phyloP scores from a whole-genome alignment of 1,284 basidiomycete species.

The Cutaneotrichosporon sp. region DNA sequence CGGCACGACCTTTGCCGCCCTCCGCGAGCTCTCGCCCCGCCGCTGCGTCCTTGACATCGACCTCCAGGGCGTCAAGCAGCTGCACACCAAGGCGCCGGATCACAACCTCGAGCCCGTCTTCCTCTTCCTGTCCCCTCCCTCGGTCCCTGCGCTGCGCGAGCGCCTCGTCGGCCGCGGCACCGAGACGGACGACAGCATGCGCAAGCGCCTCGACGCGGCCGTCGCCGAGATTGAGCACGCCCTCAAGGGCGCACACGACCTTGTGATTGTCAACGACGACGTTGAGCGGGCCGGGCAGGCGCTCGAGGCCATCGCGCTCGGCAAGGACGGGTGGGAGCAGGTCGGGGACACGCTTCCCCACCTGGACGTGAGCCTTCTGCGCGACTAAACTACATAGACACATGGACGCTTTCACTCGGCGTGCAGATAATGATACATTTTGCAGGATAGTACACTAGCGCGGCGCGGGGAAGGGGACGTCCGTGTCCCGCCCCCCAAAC shows the following conservation, averaged over 20 bases:
- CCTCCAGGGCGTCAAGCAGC: slow-evolving; percentile 89
- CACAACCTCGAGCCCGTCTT: slow-evolving; percentile 77
- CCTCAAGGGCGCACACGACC: slow-evolving; percentile 69
- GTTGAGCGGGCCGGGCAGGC: slow-evolving; percentile 75
- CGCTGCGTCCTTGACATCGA: slow-evolving; percentile 97
- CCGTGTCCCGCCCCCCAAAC: slow-evolving; percentile 15
- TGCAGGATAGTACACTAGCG: background rate
- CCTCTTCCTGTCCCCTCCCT: slow-evolving; percentile 91
- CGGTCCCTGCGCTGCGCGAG: slow-evolving; percentile 64
- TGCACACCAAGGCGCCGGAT: slow-evolving; percentile 65
- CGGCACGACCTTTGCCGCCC: slow-evolving; percentile 79
- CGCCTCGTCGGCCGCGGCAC: slow-evolving; percentile 82
- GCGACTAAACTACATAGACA: background rate
- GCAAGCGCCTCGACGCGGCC: slow-evolving; percentile 77
- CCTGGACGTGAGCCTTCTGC: slow-evolving; percentile 40
- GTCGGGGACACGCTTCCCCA: slow-evolving; percentile 48
- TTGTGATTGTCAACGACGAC: slow-evolving; percentile 90
- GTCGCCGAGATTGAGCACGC: slow-evolving; percentile 85
- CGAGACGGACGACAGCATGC: slow-evolving; percentile 72
- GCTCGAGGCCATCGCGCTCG: slow-evolving; percentile 68
- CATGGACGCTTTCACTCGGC: background rate
- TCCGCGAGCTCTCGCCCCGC: slow-evolving; percentile 61
- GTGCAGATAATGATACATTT: background rate
- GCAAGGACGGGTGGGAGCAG: slow-evolving; percentile 56
- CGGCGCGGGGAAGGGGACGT: slow-evolving; percentile 15